Percentiles rank a stretch among this genome's conserved stretches.
Conservation (phyloP, 768 basidiomycete species). For the Tubosaeta sp. region DNA sequence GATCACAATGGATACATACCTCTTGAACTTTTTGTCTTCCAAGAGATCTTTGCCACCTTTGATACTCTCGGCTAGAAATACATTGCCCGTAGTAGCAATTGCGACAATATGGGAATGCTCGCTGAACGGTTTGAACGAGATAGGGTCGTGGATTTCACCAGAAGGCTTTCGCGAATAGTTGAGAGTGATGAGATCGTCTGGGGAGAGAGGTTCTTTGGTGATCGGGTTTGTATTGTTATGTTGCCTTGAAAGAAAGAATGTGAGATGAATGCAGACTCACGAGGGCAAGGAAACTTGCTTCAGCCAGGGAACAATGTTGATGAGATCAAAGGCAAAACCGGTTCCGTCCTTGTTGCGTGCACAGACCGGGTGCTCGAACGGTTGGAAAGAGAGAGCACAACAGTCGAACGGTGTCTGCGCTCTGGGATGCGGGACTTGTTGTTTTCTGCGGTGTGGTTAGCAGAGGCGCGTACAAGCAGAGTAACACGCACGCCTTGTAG, state of each 20-base stretch:
- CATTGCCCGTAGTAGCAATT: slow-evolving; percentile 86
- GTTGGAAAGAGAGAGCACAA: slow-evolving; percentile 88
- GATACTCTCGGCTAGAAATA: slow-evolving; percentile 88
- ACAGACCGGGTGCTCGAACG: slow-evolving; percentile 85
- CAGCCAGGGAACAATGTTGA: slow-evolving; percentile 93
- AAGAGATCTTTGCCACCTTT: slow-evolving; percentile 86
- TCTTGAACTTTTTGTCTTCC: slow-evolving; percentile 78
- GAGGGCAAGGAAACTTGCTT: slow-evolving; percentile 50
- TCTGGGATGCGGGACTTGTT: slow-evolving; percentile 61
- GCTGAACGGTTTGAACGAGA: slow-evolving; percentile 96
- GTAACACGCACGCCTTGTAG: slow-evolving; percentile 53
- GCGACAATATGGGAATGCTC: slow-evolving; percentile 95
- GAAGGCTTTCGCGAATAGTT: slow-evolving; percentile 81
- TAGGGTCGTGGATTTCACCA: slow-evolving; percentile 90
- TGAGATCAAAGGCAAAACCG: slow-evolving; percentile 79
- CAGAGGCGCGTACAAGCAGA: slow-evolving; percentile 1
- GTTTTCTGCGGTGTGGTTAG: slow-evolving; percentile 45
- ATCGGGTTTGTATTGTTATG: slow-evolving; percentile 79
- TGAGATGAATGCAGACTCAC: slow-evolving; percentile 8
- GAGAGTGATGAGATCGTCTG: slow-evolving; percentile 72
- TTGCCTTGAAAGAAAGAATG: slow-evolving; percentile 44
- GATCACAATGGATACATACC: slow-evolving; percentile 38
- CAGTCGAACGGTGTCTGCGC: slow-evolving; percentile 82
- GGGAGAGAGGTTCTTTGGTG: slow-evolving; percentile 65
- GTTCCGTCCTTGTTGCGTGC: slow-evolving; percentile 79